A percentile compares a stretch with the other conserved stretches of the same genome.
These are phyloP conservation scores for Hirsutella minnesotensis DNA, from an alignment of 2,329 filamentous ascomycete species.

Conservation along the genomic window DNA sequence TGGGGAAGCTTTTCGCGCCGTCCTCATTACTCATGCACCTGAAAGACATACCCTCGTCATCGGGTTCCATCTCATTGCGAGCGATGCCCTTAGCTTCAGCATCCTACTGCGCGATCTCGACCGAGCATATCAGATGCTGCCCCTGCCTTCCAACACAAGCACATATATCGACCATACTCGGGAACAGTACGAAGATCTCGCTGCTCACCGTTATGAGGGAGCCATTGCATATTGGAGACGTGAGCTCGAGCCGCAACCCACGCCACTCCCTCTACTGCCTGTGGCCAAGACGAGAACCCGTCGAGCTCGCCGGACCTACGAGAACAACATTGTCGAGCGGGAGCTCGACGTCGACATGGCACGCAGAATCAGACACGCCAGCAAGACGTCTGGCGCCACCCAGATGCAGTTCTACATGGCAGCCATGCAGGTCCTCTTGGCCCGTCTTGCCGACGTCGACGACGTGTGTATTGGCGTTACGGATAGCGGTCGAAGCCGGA, in stretches of 20 bases:
- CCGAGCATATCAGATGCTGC: slow-evolving; percentile 23
- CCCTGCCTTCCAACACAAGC: background rate
- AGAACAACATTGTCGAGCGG: slow-evolving; percentile 3
- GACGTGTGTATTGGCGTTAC: slow-evolving; percentile 33
- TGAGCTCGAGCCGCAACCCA: background rate
- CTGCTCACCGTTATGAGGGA: background rate
- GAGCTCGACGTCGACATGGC: slow-evolving; percentile 1
- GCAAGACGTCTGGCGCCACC: slow-evolving; percentile 9
- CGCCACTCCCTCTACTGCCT: background rate
- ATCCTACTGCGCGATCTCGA: slow-evolving; percentile 32
- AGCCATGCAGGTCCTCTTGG: slow-evolving; percentile 21
- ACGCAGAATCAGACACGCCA: slow-evolving; percentile 5
- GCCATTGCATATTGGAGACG: background rate
- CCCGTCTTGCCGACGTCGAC: slow-evolving; percentile 14
- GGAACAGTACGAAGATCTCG: slow-evolving; percentile 1
- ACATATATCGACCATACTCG: slow-evolving; percentile 3
- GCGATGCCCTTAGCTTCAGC: slow-evolving; percentile 35
- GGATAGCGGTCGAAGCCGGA: slow-evolving; percentile 17
- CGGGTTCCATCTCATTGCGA: slow-evolving; percentile 35
- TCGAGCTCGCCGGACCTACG: background rate
- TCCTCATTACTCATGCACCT: slow-evolving; percentile 20
- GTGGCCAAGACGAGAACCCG: background rate
- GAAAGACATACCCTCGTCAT: slow-evolving; percentile 28
- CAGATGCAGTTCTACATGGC: slow-evolving; percentile 37
- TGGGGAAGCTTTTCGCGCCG: slow-evolving; percentile 20